Base-by-base conservation (phyloP, 2,329 filamentous ascomycete species). In the Cladobotryum protrusum region DNA sequence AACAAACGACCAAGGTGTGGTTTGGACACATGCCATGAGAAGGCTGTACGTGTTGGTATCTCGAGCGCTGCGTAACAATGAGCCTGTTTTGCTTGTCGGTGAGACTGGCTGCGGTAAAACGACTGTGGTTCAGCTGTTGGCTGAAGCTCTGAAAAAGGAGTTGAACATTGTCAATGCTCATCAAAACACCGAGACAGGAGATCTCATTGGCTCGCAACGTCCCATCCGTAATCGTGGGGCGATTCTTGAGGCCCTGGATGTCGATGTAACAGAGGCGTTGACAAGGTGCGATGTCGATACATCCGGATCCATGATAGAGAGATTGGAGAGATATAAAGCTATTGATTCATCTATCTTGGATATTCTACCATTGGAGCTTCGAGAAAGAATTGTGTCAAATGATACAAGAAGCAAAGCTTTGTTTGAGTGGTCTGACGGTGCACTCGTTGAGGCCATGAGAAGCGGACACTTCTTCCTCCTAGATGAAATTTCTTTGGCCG, bases 41-140 rank as follows among this genome's bases (percentile, higher is more conserved):
- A 81, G 93, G 46, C 75, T 99, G 0, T 97, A 92, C 62, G 82
- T 95, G 6, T 76, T 99, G 12, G 89, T 99, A n/a, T 83, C 86
- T 5, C 80, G 87, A 59, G 93, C 93, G 1, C 74, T 99, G 52
- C 79, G 81, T 20, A 93, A 96, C 63, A 90, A 95, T 54, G 93
- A 99, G 65, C 93, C 93, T 1, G 89, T 99, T 3, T 76, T 99
- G 17, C 76, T 99, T 5, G 89, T 99, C 12, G 93, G 93, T 54
- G 95, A 99, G 65, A 99, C 93, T 15, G 93, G 93, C 5, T 97
- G 92, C 62, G 93, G 95, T 53, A 99, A 99, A 72, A 99, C 93
- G 0, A 96, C 92, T 2, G 87, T 99, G 6, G 95, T 89, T 58
- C 93, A 99, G 65, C 79, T 96, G 63, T 78, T 97, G 47, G 90